Base-by-base conservation (phyloP, 1,284 basidiomycete genomes). In the Tylopilus sp. region DNA sequence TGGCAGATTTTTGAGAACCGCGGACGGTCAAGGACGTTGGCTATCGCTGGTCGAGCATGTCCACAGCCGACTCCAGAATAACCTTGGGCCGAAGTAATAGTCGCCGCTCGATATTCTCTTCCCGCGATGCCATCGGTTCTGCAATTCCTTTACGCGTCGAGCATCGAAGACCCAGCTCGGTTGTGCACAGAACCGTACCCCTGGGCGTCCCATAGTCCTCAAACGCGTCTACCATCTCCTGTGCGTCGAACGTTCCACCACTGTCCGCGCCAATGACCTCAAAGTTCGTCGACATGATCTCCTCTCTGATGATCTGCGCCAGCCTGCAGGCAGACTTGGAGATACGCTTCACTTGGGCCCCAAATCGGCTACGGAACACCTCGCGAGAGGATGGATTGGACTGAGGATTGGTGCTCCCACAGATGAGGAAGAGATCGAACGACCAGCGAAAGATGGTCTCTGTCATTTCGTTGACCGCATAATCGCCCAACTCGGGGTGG, bases 381-480 rank as follows among this genome's bases (percentile, higher is more conserved):
- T 78, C 73, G 28, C 71, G 69, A 10, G 71, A 69, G 0, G 69
- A 62, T 1, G 61, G 48, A 15, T 48, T 56, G 18, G 64, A 50
- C 44, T 76, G 73, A 10, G 74, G 67, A 36, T 67, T 69, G 26
- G 69, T 65, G 53, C 77, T 79, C 12, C 82, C 81, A 6, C 82
- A 79, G 36, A 85, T 71, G 41, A 78, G 62, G 55, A 88, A 77
- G 47, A 88, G 77, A 53, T 86, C 81, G 6, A 78, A 68, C 28
- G 79, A 78, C 80, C 84, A 86, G 13, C 83, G 78, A 35, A 84
- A 71, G 65, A 87, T 84, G 3, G 82, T 82, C 31, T 84, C 82
- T 13, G 78, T 75, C 39, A 89, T 76, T 56, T 89, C 85, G 40
- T 78, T 77, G 23, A 79, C 69, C 12, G 83, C 77, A 55, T 82